Conservation (phyloP, 495 filamentous ascomycete species). For the Xylaria castorea region DNA sequence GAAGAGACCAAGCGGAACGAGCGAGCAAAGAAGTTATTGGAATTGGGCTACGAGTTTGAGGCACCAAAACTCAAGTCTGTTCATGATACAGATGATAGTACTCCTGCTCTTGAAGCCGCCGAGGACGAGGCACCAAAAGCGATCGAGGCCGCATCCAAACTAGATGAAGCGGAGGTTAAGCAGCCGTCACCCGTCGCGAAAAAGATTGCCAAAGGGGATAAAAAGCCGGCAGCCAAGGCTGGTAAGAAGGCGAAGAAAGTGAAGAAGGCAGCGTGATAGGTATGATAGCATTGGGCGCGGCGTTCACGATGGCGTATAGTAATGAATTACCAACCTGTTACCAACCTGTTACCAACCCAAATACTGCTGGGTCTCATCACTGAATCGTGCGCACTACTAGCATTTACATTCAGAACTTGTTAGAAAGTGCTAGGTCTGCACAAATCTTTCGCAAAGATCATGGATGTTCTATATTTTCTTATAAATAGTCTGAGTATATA, state of each 20-base stretch:
- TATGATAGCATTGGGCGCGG: conserved; percentile 8
- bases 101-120: conserved; percentile 39
- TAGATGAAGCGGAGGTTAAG: conserved; percentile 21
- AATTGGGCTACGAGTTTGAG: conserved; percentile 84
- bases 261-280: conserved; percentile 40
- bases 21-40: conserved; percentile 77
- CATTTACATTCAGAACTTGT: neutral
- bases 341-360: neutral
- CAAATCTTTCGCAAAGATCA: neutral
- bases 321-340: conserved; percentile 15
- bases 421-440: neutral
- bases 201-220: conserved; percentile 28
- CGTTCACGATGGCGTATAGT: conserved; percentile 26
- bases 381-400: neutral
- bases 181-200: conserved; percentile 23
- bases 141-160: conserved; percentile 37
- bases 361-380: neutral
- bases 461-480: too few species aligned
- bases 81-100: conserved; percentile 42
- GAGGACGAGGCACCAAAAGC: conserved; percentile 48
- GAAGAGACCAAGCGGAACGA: conserved; percentile 71
- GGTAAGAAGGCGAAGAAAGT: conserved; percentile 47
- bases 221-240: conserved; percentile 34
- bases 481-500: neutral
- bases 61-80: conserved; percentile 74